Percentiles rank a stretch among this genome's conserved stretches.
Evolutionary conservation across 2,329 filamentous ascomycete species (phyloP).

Genomic region (Colletotrichum eleusines): DNA sequence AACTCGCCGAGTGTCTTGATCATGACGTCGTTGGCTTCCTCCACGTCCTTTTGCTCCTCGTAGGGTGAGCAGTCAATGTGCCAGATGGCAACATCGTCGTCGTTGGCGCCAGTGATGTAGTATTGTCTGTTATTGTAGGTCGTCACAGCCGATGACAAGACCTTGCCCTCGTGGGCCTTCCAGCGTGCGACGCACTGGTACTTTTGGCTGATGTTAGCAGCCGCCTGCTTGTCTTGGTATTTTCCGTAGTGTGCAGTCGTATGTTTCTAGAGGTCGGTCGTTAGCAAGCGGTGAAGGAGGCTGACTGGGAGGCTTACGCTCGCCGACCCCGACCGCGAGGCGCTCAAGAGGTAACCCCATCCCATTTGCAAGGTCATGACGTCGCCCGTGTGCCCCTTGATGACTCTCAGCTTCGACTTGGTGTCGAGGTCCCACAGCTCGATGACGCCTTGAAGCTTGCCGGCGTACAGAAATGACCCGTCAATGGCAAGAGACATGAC

Average conservation of each 20-base stretch:
- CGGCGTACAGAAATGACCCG: constrained; percentile 92
- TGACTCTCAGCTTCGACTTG: constrained; percentile 86
- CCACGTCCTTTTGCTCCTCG: constrained; percentile 46
- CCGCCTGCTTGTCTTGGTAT: constrained; percentile 60
- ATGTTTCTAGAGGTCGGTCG: constrained; percentile 64
- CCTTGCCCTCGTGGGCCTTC: constrained; percentile 87
- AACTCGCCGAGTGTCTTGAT: constrained; percentile 85
- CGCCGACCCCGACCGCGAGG: constrained; percentile 87
- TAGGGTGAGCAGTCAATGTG: constrained; percentile 63
- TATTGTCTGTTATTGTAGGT: constrained; percentile 78
- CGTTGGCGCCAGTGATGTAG: constrained; percentile 95
- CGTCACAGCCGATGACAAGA: constrained; percentile 85
- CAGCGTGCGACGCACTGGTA: constrained; percentile 84
- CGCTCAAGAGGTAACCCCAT: constrained; percentile 87
- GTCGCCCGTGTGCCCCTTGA: constrained; percentile 84
- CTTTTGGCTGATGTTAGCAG: constrained; percentile 76
- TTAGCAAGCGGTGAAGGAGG: constrained; percentile 41
- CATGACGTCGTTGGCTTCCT: constrained; percentile 65
- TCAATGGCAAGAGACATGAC: constrained; percentile 86
- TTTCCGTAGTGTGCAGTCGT: constrained; percentile 74
- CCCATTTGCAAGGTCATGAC: constrained; percentile 89
- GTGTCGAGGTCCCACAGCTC: constrained; percentile 98
- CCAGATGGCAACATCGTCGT: constrained; percentile 91
- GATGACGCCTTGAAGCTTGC: constrained; percentile 86
- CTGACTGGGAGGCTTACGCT: constrained; percentile 68